Conservation (phyloP, 177 flowering plant species). For the Tripterygium wilfordii region DNA sequence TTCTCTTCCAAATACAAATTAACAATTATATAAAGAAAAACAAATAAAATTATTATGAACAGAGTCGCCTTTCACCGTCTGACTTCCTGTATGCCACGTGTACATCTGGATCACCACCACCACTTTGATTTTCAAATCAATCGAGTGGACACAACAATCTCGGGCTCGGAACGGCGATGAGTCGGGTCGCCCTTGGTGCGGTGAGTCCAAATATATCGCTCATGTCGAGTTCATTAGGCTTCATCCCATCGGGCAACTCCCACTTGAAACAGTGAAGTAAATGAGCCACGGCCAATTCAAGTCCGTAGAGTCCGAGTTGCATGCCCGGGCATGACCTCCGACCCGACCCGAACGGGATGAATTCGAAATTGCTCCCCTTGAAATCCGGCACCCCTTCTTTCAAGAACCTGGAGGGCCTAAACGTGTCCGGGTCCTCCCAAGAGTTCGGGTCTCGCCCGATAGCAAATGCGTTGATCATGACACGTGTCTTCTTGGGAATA, state of each 20-base stretch:
- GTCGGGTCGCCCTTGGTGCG: constrained; percentile 26
- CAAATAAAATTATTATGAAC: no score
- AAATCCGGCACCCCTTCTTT: constrained; percentile 22
- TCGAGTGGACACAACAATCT: constrained; percentile 14
- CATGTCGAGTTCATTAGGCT: constrained; percentile 30
- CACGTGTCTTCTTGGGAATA: constrained; percentile 18
- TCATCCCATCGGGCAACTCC: constrained; percentile 36
- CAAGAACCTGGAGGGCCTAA: constrained; percentile 23
- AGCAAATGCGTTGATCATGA: constrained; percentile 32
- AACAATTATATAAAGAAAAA: no score
- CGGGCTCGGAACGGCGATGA: constrained; percentile 25
- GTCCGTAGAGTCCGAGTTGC: constrained; percentile 31
- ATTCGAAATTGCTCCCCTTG: constrained; percentile 32
- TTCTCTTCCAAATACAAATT: no score
- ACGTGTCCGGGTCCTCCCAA: constrained; percentile 25
- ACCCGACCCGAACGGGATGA: constrained; percentile 36
- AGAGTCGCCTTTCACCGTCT: no score
- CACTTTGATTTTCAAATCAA: no score
- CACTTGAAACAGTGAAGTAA: constrained; percentile 31
- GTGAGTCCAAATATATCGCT: constrained; percentile 31
- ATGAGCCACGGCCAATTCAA: constrained; percentile 25
- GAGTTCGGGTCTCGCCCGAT: constrained; percentile 23
- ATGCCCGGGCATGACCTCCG: constrained; percentile 38
- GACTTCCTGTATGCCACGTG: no score
- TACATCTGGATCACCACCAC: no score